A percentile compares a stretch with the other conserved stretches of the same genome.
These are phyloP conservation scores for Geranomyces michiganensis DNA, from an alignment of 192 early-diverging fungal species.

Conservation along the genomic window DNA sequence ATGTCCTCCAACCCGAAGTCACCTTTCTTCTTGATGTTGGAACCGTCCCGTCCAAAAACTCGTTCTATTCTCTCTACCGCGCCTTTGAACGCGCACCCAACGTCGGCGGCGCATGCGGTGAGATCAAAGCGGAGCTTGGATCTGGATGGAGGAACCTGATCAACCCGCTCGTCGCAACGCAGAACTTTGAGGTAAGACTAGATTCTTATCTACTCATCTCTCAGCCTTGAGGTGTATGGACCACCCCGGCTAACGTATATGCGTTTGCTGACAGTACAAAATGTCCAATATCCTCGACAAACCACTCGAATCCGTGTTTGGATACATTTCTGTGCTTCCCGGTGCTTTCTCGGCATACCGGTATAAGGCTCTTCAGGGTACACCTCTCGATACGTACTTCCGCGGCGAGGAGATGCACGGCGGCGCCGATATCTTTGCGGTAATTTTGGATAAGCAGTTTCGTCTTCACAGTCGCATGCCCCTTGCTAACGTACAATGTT, in stretches of 20 bases:
- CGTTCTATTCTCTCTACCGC: constrained; percentile 57
- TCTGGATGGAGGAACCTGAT: constrained; percentile 63
- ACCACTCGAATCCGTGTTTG: constrained; percentile 72
- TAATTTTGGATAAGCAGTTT: constrained; percentile 48
- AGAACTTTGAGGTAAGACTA: constrained; percentile 85
- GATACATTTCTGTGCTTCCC: constrained; percentile 80
- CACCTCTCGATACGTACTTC: constrained; percentile 72
- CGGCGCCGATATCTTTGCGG: constrained; percentile 68
- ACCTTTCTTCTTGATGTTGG: constrained; percentile 75
- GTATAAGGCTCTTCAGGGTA: constrained; percentile 62
- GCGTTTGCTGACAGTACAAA: constrained; percentile 44
- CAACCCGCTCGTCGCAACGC: constrained; percentile 75
- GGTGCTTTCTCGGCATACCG: constrained; percentile 81
- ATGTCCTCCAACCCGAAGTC: constrained; percentile 66
- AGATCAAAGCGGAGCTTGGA: constrained; percentile 67
- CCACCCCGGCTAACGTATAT: constrained; percentile 50
- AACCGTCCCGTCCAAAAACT: constrained; percentile 65
- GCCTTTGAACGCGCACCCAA: constrained; percentile 68
- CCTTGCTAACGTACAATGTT: too few relatives aligned
- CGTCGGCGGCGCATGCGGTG: constrained; percentile 80
- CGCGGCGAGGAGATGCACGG: constrained; percentile 67
- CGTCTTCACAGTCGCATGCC: too few relatives aligned
- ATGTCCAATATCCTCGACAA: constrained; percentile 82
- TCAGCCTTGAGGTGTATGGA: background rate
- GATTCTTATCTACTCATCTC: constrained; percentile 42